Base-by-base conservation (phyloP, 371 early-diverging fungal genomes). In the Amoeboradix gromovi region DNA sequence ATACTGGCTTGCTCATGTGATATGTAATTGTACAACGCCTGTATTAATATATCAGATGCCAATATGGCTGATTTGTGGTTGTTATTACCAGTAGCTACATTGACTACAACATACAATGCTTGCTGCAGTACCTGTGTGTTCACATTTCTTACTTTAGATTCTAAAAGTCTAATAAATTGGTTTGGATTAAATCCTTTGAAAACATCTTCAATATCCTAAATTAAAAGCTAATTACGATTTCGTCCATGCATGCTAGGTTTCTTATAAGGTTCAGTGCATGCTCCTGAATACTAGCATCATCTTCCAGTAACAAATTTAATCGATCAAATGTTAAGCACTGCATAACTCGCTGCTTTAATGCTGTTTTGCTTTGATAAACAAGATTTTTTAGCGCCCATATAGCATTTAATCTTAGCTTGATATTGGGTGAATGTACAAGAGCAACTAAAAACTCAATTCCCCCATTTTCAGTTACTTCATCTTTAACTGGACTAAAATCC, bases 401-500 rank as follows among this genome's bases (percentile, higher is more conserved):
- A 2, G 85, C 84, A 73, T 91, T 89, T 32, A 87, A 72, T 67
- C 85, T 78, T 12, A 89, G 74, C 29, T 75, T 75, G 16, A 77
- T 31, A 66, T 84, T 78, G 2, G 5, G 12, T 1, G 79, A 80
- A 28, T 76, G 75, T 0, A 84, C 78, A 71, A 87, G 80, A 28
- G 78, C 77, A 0, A 88, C 87, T 70, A 91, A 80, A 22, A 79
- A 78, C 31, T 82, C 80, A 17, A 91, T 82, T 0, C 86, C 87
- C 1, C 88, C 88, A 28, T 80, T 80, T 67, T 89, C 88, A 71
- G 90, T 77, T 5, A 89, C 82, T 48, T 79, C 80, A 73, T 83
- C 83, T 71, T 87, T 89, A 87, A 91, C 88, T 0, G 92, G 90
- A 12, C 86, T 85, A 70, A 91, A 88, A 67, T 89, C 89, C 22